These are phyloP conservation scores for Clarireedia hainanense DNA, from an alignment of 2,329 filamentous ascomycete species.

Conservation along the genomic window DNA sequence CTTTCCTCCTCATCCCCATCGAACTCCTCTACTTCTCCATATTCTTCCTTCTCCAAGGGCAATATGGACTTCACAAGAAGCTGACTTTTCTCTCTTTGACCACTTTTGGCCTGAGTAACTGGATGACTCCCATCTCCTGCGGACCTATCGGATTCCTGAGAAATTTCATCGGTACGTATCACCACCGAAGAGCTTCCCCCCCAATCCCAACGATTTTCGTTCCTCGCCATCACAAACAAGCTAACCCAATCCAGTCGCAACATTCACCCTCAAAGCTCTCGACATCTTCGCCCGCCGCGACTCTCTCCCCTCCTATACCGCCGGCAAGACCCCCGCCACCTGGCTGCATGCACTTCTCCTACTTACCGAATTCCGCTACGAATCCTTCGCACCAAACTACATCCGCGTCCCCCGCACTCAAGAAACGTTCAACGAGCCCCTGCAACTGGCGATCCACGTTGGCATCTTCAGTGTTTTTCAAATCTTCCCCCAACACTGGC, in stretches of 20 bases:
- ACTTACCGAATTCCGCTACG: slow-evolving; percentile 35
- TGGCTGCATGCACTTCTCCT: slow-evolving; percentile 29
- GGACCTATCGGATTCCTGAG: slow-evolving; percentile 27
- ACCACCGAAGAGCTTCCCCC: too few relatives aligned
- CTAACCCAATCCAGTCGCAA: slow-evolving; percentile 24
- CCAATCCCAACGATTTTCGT: not conserved
- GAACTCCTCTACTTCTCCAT: slow-evolving; percentile 29
- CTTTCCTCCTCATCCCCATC: slow-evolving; percentile 24
- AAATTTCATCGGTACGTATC: slow-evolving; percentile 29
- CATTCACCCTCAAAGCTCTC: slow-evolving; percentile 34
- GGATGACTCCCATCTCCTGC: slow-evolving; percentile 28
- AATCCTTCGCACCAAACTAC: slow-evolving; percentile 36
- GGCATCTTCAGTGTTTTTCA: slow-evolving; percentile 30
- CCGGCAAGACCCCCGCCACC: slow-evolving; percentile 20
- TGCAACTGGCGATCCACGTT: slow-evolving; percentile 31
- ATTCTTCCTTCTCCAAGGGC: slow-evolving; percentile 25
- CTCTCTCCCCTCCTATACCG: slow-evolving; percentile 22
- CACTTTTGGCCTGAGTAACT: slow-evolving; percentile 24
- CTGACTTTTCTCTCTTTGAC: slow-evolving; percentile 21
- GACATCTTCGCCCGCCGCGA: slow-evolving; percentile 33
- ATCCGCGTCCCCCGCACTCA: slow-evolving; percentile 27
- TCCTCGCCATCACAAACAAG: not conserved
- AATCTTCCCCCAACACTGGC: slow-evolving; percentile 29
- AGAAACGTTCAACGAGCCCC: slow-evolving; percentile 31
- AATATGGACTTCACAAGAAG: slow-evolving; percentile 17